Evolutionary conservation across 352 stramenopile species (phyloP).

Genomic region (Pythium apleroticum): DNA sequence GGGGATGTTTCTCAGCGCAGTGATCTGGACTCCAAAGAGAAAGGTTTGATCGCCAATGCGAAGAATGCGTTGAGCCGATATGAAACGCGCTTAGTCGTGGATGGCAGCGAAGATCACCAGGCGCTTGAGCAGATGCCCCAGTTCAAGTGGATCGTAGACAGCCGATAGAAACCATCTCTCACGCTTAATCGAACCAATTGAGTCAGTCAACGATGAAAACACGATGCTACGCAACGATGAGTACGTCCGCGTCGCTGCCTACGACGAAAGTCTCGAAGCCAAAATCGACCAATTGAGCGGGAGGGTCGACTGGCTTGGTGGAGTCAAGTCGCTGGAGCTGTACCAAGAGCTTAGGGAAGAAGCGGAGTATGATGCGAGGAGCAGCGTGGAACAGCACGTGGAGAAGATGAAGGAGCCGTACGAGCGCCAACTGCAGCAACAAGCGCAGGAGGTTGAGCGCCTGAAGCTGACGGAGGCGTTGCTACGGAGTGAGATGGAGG

Average conservation of each 20-base stretch:
- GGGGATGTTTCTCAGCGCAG: too few species aligned
- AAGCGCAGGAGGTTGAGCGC: not conserved
- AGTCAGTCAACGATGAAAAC: not conserved
- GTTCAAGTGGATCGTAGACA: too few species aligned
- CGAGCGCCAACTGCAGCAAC: not conserved
- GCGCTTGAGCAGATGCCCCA: too few species aligned
- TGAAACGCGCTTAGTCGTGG: too few species aligned
- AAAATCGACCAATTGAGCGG: not conserved
- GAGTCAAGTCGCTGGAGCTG: not conserved
- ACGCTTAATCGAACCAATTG: too few species aligned
- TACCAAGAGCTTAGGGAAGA: not conserved
- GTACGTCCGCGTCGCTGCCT: not conserved
- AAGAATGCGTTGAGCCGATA: too few species aligned
- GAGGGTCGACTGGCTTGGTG: not conserved
- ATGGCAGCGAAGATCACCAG: too few species aligned
- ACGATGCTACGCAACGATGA: not conserved
- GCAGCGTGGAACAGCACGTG: not conserved
- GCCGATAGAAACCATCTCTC: too few species aligned
- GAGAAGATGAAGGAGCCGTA: not conserved
- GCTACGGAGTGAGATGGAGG: not conserved
- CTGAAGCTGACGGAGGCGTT: not conserved
- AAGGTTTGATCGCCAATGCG: too few species aligned
- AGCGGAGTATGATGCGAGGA: too few species aligned
- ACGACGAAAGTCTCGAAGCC: not conserved
- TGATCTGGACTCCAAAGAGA: too few species aligned